Evolutionary conservation across 768 basidiomycete genomes (phyloP).

Genomic region (Lactarius deliciosus): DNA sequence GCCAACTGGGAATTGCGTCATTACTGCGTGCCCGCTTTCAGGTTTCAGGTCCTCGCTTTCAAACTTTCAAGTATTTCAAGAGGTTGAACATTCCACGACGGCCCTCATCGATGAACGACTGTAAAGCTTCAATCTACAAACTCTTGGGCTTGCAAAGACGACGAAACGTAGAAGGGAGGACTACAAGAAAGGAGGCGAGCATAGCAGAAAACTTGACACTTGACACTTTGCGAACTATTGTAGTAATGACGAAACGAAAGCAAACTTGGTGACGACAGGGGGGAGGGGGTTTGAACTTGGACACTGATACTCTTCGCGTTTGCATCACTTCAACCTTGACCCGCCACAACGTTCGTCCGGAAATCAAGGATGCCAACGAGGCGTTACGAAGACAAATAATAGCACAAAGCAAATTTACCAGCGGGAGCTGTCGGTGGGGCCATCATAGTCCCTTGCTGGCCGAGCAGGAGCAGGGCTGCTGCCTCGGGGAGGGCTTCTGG

Average conservation of each 20-base stretch:
- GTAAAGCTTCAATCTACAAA: conserved; percentile 29
- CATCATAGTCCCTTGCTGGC: conserved; percentile 46
- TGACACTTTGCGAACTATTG: conserved; percentile 57
- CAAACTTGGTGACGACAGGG: conserved; percentile 42
- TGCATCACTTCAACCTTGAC: conserved; percentile 45
- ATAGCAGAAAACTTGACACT: conserved; percentile 64
- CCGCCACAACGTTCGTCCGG: conserved; percentile 28
- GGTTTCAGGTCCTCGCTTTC: conserved; percentile 22
- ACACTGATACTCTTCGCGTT: conserved; percentile 38
- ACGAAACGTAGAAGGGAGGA: conserved; percentile 42
- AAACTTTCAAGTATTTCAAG: conserved; percentile 25
- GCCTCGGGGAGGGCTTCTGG: conserved; percentile 76
- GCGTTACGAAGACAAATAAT: conserved; percentile 26
- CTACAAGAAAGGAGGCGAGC: conserved; percentile 56
- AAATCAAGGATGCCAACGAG: conserved; percentile 30
- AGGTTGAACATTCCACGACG: conserved; percentile 24
- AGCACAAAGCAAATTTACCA: conserved; percentile 51
- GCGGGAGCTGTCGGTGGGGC: conserved; percentile 49
- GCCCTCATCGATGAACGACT: conserved; percentile 28
- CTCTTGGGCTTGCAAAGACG: conserved; percentile 33
- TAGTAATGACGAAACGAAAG: conserved; percentile 43
- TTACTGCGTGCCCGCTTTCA: conserved; percentile 11
- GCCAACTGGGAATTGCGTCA: conserved; percentile 3
- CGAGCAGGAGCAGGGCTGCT: conserved; percentile 49
- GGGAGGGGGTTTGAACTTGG: conserved; percentile 43